Evolutionary conservation across 2,329 filamentous ascomycete species (phyloP), one percentile per base, ranked within the genome.

Genomic region (Colletotrichum salicis): DNA sequence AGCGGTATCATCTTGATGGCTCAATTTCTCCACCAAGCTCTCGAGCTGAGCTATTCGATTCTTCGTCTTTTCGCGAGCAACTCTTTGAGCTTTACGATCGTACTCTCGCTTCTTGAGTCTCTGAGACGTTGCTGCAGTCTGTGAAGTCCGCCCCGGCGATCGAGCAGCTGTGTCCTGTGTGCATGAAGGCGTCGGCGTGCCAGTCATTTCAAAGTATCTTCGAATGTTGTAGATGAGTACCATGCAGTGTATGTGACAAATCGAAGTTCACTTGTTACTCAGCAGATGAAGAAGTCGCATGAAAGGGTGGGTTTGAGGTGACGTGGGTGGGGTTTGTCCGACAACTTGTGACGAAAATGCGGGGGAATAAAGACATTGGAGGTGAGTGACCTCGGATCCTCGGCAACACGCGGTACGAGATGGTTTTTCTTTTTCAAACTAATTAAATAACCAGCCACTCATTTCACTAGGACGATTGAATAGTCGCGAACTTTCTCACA

Each of bases 81-180:
- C 65, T 4, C 79, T 74, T 67, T 80, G 79, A 1, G 79, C 78
- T 48, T 77, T 78, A 59, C 79, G 78, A 52, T 80, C 79, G 6
- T 79, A 75, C 48, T 80, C 79, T 8, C 79, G 57, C 74, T 80
- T 80, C 74, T 77, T 79, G 10, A 78, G 73, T 3, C 63, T 41
- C 1, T 64, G 65, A 4, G 63, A 61, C 4, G 67, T 51, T 6
- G 64, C 63, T 8, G 64, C 57, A 22, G 65, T 37, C 10, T 61
- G 37, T 29, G 27, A 22, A 19, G 22, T 51, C 27, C 37, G 37
- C 24, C 41, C 41, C 15, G 19, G 57, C 4, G 22, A 19, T n/a
- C 7, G 22, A 15, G 35, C 22, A 37, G 57, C 22, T 5, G 2
- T n/a, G 6, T 51, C 24, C 2, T 33, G 41, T 12, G 37, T 51